phyloP scores from a whole-genome alignment of 139 green algal genomes.

The Chlamydomonas sphaeroides region DNA sequence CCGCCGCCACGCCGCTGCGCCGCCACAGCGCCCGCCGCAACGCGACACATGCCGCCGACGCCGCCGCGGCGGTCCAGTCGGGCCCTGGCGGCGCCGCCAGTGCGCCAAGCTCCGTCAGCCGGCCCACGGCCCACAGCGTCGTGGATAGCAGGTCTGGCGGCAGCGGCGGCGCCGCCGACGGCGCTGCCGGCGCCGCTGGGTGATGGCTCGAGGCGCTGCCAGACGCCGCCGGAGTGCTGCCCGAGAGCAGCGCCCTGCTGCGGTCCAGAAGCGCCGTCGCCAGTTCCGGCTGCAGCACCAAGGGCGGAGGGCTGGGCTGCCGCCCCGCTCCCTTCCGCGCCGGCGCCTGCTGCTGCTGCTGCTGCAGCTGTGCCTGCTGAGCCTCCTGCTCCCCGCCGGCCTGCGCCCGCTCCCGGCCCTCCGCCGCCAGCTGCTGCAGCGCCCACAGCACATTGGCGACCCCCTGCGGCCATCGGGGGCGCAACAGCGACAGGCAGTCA shows the following conservation, averaged over 20 bases:
- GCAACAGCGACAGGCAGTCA: no score
- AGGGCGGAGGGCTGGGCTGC: no score
- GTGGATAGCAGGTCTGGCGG: neutral
- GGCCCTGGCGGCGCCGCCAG: neutral
- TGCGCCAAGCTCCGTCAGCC: neutral
- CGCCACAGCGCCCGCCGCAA: neutral
- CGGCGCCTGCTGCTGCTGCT: neutral
- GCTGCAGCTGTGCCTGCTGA: neutral
- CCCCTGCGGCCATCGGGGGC: neutral
- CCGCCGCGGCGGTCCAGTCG: neutral
- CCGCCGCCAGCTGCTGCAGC: constrained; percentile 1
- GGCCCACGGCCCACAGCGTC: constrained; percentile 20
- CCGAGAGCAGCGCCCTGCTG: neutral
- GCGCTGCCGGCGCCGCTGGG: no score
- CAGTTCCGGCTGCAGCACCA: neutral
- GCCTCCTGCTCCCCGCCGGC: neutral
- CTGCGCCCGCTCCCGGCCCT: neutral
- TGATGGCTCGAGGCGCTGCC: no score
- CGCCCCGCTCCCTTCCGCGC: no score
- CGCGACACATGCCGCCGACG: no score
- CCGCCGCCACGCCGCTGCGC: neutral
- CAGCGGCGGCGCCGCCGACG: neutral
- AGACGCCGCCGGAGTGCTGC: neutral
- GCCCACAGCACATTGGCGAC: constrained; percentile 16
- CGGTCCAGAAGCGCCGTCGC: neutral